Evolutionary conservation across 2,329 filamentous ascomycete genomes (phyloP), one percentile per base, ranked within the genome.

Genomic region (Xylariaceae sp.): DNA sequence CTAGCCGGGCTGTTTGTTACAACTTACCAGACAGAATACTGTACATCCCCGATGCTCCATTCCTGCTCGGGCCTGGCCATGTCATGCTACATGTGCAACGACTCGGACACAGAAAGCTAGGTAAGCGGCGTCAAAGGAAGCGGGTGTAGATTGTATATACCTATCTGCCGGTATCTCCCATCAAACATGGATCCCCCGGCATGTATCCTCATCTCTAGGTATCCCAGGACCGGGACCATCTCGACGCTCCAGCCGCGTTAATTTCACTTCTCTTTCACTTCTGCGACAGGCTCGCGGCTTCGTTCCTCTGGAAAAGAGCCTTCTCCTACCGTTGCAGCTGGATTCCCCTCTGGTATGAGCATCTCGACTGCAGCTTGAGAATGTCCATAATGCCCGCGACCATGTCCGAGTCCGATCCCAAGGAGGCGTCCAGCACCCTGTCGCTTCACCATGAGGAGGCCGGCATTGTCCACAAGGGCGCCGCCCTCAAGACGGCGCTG

Each of bases 401-500:
- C 43, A 58, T 61, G 57, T 55, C 52, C 32, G 67, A 68, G 62
- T 64, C 64, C 45, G 62, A 66, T 48, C 54, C 46, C 22, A 56
- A 44, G 16, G 37, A 65, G 22, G 52, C 53, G n/a, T 51, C 50
- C 47, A 34, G 32, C 32, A 55, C 49, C 43, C 47, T 42, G 51
- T 42, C 55, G 48, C 58, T 60, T 26, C 48, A 36, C 48, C 30
- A 74, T 59, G 65, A 72, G 57, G 72, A 71, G 59, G 66, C 69
- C 47, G 71, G 67, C 36, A 62, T 69, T 39, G 65, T 72, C 53
- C 60, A 67, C 62, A 67, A 69, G 61, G 57, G 59, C 53, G 57
- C 61, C n/a, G 59, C 64, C 40, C 67, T 74, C 49, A 63, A 68
- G 49, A 68, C 70, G 30, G 68, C 71, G 45, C 61, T 75, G 19